Evolutionary conservation across 176 grass and related monocot genomes (phyloP).

Genomic region (Cenchrus americanus): DNA sequence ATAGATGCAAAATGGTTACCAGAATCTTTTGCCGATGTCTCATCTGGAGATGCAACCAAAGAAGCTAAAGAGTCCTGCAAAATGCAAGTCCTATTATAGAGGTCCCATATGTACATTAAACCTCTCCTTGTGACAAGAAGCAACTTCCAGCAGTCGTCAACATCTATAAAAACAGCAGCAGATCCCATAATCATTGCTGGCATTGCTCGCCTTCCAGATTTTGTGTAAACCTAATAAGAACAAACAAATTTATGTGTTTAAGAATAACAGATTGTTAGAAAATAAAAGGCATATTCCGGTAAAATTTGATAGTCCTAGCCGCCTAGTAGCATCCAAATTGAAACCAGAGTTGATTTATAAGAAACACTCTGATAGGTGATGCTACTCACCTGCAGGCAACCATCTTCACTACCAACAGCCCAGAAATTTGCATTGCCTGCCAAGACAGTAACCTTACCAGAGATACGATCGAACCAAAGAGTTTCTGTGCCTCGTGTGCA

Average conservation of each 20-base stretch:
- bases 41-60: conserved; percentile 65
- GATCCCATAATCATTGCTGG: conserved; percentile 94
- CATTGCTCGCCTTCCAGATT: conserved; percentile 80
- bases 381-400: conserved; percentile 81
- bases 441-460: conserved; percentile 89
- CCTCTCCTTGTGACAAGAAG: conserved; percentile 90
- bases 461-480: conserved; percentile 91
- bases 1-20: conserved; percentile 56
- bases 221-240: conserved; percentile 85
- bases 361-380: neutral
- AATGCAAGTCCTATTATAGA: conserved; percentile 75
- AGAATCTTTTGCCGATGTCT: conserved; percentile 64
- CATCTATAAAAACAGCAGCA: conserved; percentile 86
- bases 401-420: conserved; percentile 92
- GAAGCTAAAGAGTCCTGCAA: conserved; percentile 81
- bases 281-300: conserved; percentile 17
- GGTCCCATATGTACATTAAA: conserved; percentile 85
- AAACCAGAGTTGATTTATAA: neutral
- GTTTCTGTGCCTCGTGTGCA: conserved; percentile 70
- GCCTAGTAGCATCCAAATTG: neutral
- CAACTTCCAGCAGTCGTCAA: conserved; percentile 78
- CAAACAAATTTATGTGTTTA: neutral
- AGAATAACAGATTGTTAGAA: neutral
- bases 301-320: neutral
- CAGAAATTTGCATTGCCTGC: conserved; percentile 95